Percentiles rank a stretch among this genome's conserved stretches.
These are phyloP conservation scores for Tuctoria greenei DNA, from an alignment of 176 grass and related monocot species.

Conservation along the genomic window DNA sequence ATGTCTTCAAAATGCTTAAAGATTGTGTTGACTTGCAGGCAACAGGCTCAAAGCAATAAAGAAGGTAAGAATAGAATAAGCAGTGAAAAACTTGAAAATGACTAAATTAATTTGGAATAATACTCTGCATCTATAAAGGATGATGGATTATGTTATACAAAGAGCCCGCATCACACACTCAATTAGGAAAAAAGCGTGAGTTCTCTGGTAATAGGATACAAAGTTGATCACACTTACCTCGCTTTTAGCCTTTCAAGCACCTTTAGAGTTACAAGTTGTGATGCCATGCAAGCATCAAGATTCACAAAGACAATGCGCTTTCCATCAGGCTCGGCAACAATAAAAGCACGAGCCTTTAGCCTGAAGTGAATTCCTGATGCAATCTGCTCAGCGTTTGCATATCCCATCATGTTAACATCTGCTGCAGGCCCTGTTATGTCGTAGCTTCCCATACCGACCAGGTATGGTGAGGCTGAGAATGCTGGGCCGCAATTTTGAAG, in stretches of 20 bases:
- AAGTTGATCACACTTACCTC: slow-evolving; percentile 45
- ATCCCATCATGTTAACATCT: slow-evolving; percentile 99
- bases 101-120: neutral
- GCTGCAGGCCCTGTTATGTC: slow-evolving; percentile 97
- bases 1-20: too few relatives aligned
- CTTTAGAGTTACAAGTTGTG: slow-evolving; percentile 90
- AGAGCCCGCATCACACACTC: neutral
- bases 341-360: slow-evolving; percentile 90
- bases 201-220: slow-evolving; percentile 19
- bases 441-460: slow-evolving; percentile 84
- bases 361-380: slow-evolving; percentile 92
- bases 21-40: neutral
- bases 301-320: slow-evolving; percentile 92
- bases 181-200: neutral
- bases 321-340: slow-evolving; percentile 79
- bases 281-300: slow-evolving; percentile 98
- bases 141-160: slow-evolving; percentile 4
- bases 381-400: slow-evolving; percentile 86
- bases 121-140: slow-evolving; percentile 7
- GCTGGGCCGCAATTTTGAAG: slow-evolving; percentile 46
- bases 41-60: slow-evolving; percentile 3
- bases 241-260: slow-evolving; percentile 89
- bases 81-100: neutral
- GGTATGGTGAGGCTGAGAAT: slow-evolving; percentile 63
- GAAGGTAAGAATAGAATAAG: neutral